Base-by-base conservation (phyloP, 2,329 filamentous ascomycete species). In the Westerdykella ornata region DNA sequence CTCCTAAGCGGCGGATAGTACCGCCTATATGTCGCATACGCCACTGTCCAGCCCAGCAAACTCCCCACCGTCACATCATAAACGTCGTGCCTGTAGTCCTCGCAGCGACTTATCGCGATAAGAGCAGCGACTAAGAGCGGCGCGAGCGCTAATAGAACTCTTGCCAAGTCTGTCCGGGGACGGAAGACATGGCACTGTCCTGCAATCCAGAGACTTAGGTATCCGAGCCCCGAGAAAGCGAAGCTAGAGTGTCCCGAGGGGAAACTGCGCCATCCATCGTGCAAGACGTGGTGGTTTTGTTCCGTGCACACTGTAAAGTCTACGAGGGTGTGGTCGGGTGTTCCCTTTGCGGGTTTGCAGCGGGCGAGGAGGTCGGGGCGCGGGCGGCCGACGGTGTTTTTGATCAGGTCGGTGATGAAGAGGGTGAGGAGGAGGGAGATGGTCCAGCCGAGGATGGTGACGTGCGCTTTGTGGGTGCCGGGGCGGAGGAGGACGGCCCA, bases 351-450 rank as follows among this genome's bases (percentile, higher is more conserved):
- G 1, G 92, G 89, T 49, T 85, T 82, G 68, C 92, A 98, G 29
- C 92, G 81, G n/a, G 84, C 81, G 32, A 97, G 78, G 28, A 96
- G 71, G 66, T 97, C 90, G 3, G 90, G 90, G 5, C 90, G 79
- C 20, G 88, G 87, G 9, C 87, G 72, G 7, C 87, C 87, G 18
- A 90, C 85, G 8, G 84, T 77, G 60, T 94, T 95, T 68, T 98
- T 98, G 60, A 97, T 75, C 19, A 70, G 60, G 62, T 97, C 89
- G 34, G 92, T 97, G 33, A 97, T 72, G 63, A 96, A 84, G 5
- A 80, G 77, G 0, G 87, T 84, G 37, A 95, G 74, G 52, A 88
- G 73, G 18, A 97, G 67, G 49, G 60, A 64, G 56, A 90, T 87
- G 38, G 82, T 71, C 45, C 96, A 81, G 16, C 88, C 85, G 1